These are phyloP conservation scores for Trichoderma gamsii DNA, from an alignment of 495 filamentous ascomycete species.

Conservation along the genomic window DNA sequence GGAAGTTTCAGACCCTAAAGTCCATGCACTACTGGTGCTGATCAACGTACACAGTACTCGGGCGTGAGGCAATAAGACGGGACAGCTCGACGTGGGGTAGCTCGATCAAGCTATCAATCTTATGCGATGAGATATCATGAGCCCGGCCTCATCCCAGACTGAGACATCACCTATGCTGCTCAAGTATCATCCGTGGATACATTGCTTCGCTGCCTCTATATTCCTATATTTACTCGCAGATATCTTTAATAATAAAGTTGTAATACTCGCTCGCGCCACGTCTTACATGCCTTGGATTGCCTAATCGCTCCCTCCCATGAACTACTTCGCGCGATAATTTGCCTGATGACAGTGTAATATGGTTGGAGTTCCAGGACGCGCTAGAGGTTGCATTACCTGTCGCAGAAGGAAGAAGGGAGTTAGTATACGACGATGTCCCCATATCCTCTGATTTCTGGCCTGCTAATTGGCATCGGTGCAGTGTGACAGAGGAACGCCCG, in stretches of 20 bases:
- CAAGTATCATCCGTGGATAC: neutral
- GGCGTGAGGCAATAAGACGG: neutral
- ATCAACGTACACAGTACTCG: neutral
- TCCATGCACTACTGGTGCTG: too few relatives aligned
- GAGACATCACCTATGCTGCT: neutral
- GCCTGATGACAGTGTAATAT: neutral
- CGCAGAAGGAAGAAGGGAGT: constrained; percentile 7
- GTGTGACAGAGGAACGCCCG: neutral
- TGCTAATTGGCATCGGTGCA: neutral
- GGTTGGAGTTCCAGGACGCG: constrained; percentile 3
- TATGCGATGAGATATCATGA: too few relatives aligned
- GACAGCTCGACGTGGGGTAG: neutral
- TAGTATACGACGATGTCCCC: neutral
- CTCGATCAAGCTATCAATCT: neutral
- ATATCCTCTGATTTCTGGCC: neutral
- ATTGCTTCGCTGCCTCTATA: neutral
- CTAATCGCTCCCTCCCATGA: neutral
- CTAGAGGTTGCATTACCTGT: constrained; percentile 2
- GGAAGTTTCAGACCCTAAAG: too few relatives aligned
- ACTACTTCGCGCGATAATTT: neutral
- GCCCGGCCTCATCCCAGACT: neutral
- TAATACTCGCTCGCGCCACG: neutral
- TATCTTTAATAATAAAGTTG: neutral
- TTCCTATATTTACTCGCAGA: too few relatives aligned
- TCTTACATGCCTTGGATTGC: neutral